Evolutionary conservation across 495 filamentous ascomycete species (phyloP).

Genomic region (Jackrogersella minutella): DNA sequence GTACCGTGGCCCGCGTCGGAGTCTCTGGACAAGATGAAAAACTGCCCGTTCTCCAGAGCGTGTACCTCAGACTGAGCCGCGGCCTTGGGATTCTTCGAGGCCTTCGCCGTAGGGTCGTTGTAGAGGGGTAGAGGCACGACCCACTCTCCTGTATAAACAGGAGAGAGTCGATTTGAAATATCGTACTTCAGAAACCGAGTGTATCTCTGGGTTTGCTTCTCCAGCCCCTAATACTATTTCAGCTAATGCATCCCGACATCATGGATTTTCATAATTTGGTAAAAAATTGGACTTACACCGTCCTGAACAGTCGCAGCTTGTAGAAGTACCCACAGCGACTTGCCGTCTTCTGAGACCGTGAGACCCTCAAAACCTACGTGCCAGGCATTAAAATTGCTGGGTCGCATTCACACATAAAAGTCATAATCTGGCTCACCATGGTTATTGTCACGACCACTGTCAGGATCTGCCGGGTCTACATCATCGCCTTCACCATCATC

Average conservation of each 20-base stretch:
- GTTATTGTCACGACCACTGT: conserved; percentile 75
- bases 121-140: conserved; percentile 72
- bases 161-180: conserved; percentile 48
- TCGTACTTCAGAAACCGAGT: conserved; percentile 72
- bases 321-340: conserved; percentile 70
- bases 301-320: conserved; percentile 75
- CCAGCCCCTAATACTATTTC: conserved; percentile 37
- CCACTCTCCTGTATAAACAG: conserved; percentile 66
- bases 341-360: conserved; percentile 69
- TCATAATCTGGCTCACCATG: conserved; percentile 56
- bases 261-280: neutral
- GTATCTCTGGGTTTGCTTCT: conserved; percentile 61
- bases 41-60: conserved; percentile 68
- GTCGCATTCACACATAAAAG: neutral
- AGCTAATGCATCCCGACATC: conserved; percentile 2
- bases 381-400: neutral
- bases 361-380: conserved; percentile 69
- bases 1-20: conserved; percentile 67
- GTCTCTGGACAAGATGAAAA: conserved; percentile 76
- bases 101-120: conserved; percentile 48
- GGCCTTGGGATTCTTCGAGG: conserved; percentile 50
- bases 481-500: conserved; percentile 45
- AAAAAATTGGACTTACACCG: conserved; percentile 54
- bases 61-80: conserved; percentile 80
- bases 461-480: conserved; percentile 59